Evolutionary conservation across 257 asterid genomes (phyloP), one percentile per base, ranked within the genome.

Genomic region (Haberlea rhodopensis): DNA sequence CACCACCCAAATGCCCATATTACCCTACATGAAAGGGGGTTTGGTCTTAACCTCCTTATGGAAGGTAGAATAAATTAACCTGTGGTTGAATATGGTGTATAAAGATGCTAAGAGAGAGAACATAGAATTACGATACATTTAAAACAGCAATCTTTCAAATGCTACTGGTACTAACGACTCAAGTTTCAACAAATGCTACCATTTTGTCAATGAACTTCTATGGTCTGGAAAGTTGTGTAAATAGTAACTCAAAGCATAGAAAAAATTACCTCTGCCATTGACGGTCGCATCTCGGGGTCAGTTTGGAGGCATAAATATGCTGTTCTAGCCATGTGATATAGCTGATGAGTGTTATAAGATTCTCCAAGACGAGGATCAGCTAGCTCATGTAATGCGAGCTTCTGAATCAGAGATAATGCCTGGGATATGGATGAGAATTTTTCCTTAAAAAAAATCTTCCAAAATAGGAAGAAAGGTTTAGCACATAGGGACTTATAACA

Each of bases 281-380:
- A 82, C 60, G 96, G 96, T 66, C 94, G 83, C 76, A 72, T 79
- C 69, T 74, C 84, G 0, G 96, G 95, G 57, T 84, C 80, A 57
- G 82, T 75, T 74, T 84, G 95, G 71, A 85, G 79, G 49, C 96
- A 84, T 60, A 85, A 56, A 63, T 70, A 88, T 2, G 96, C 91
- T 18, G 91, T 75, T 71, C 75, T 82, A 52, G 88, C 95, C 94
- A 88, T 85, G 72, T 78, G 80, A 83, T 88, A 85, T 60, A 88
- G 71, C 72, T 88, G 88, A 53, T 68, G 74, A 8, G 87, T 85
- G 81, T 73, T 84, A 29, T 84, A 88, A 5, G 87, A 80, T 37
- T 88, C 89, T 1, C 78, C 80, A 31, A 88, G 82, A 63, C 80
- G 87, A 43, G 84, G 84, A 70, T 88, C 96, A 57, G 81, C 74